Conservation (phyloP, 2,329 filamentous ascomycete species). For the Trichoderma pleuroti region DNA sequence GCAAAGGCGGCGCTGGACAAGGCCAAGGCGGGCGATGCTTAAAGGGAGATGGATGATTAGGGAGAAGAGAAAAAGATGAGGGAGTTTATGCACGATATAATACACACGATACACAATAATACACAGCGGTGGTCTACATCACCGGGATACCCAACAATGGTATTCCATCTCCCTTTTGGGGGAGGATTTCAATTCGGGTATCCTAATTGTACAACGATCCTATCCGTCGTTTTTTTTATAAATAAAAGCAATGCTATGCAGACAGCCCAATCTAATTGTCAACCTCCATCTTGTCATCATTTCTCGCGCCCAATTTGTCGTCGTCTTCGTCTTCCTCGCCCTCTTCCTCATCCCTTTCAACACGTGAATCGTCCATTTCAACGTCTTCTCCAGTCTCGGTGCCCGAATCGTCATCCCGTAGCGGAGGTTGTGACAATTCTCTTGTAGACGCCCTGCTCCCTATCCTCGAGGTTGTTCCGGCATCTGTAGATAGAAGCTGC, state of each 20-base stretch:
- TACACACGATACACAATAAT: background rate
- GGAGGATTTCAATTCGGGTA: conserved; percentile 19
- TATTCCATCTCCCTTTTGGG: background rate
- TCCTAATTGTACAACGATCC: conserved; percentile 21
- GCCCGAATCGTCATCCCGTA: conserved; percentile 31
- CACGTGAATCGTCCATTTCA: conserved; percentile 52
- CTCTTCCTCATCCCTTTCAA: conserved; percentile 39
- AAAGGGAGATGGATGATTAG: background rate
- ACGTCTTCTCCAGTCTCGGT: conserved; percentile 52
- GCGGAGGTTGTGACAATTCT: conserved; percentile 29
- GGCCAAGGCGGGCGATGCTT: conserved; percentile 38
- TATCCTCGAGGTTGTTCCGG: conserved; percentile 24
- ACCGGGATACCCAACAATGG: background rate
- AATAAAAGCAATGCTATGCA: background rate
- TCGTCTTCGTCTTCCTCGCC: conserved; percentile 27
- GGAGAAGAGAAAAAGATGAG: background rate
- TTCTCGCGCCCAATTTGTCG: conserved; percentile 38
- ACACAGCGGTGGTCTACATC: background rate
- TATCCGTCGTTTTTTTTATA: conserved; percentile 11
- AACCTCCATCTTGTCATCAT: conserved; percentile 63
- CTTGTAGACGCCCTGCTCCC: conserved; percentile 31
- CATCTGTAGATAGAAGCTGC: conserved; percentile 22
- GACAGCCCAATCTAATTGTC: conserved; percentile 39
- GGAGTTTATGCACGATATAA: background rate
- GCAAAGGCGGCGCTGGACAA: conserved; percentile 53